Conservation (phyloP, 441 rosid genomes). For the Croton setiger region DNA sequence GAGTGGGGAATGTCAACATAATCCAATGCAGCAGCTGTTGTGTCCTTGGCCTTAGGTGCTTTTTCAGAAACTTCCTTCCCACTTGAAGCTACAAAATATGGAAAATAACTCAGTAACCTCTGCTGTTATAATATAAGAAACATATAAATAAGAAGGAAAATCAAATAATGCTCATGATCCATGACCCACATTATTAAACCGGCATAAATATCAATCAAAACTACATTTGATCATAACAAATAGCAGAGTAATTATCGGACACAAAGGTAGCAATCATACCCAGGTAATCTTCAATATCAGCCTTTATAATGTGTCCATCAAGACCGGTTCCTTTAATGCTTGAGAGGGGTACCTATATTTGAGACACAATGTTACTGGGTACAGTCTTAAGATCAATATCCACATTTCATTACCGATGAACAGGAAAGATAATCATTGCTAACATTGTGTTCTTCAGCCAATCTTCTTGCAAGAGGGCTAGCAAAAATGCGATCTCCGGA, state of each 20-base stretch:
- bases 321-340: conserved; percentile 93
- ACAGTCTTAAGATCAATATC: conserved; percentile 1
- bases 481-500: conserved; percentile 72
- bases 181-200: not conserved
- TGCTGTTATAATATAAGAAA: not conserved
- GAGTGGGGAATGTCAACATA: conserved; percentile 86
- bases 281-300: conserved; percentile 87
- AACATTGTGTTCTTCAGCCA: conserved; percentile 88
- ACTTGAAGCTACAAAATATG: conserved; percentile 56
- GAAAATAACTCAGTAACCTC: conserved; percentile 15
- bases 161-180: not conserved
- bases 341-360: conserved; percentile 64
- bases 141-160: conserved; percentile 8
- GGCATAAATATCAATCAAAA: not conserved
- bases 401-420: conserved; percentile 1
- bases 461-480: conserved; percentile 82
- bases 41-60: conserved; percentile 41
- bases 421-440: conserved; percentile 20
- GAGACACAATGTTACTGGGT: conserved; percentile 12
- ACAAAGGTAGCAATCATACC: conserved; percentile 40
- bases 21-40: conserved; percentile 52
- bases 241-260: conserved; percentile 8
- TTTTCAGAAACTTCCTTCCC: conserved; percentile 58
- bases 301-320: conserved; percentile 81
- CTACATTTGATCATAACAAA: conserved; percentile 8